Evolutionary conservation across 768 basidiomycete genomes (phyloP), one percentile per base, ranked within the genome.

Genomic region (Leccinum subgranulosum): DNA sequence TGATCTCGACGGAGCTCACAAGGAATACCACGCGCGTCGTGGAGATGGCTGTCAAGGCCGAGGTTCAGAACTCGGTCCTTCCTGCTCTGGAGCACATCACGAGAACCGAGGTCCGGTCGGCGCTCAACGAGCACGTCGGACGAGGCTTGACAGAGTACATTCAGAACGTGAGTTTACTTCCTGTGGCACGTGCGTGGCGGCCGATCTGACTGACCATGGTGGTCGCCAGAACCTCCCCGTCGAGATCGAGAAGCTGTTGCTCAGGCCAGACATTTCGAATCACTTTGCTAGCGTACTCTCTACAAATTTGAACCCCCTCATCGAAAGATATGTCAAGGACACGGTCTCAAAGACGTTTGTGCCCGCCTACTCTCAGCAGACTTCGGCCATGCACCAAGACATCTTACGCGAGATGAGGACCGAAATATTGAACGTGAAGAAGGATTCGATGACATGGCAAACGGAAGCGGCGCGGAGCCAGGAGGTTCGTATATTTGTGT

Each of bases 11-110:
- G 2, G 90, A 92, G 72, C 78, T 94, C 51, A 92, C 88, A 9
- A 85, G 88, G 74, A 93, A 93, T 64, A 94, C 92, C 11, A 91
- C 90, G 10, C 83, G 90, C 12, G 89, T 93, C 49, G 92, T 94
- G 46, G 92, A 94, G 75, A 81, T 88, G 80, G 92, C 91, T 14
- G 88, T 94, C 66, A 92, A 92, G 76, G 79, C 76, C 53, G 92
- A 93, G 69, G 87, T 94, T 15, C 90, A 90, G 69, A 87, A 80
- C 64, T 91, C 90, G 0, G 89, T 94, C 12, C 77, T 93, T 19
- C 92, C 92, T 4, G 83, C 90, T 8, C 77, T 94, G 33, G 90
- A 92, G 70, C 85, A 76, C 54, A 90, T 93, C 69, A 93, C 90
- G 9, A 88, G 85, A 73, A 84, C 74, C 51, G 92, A 94, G 72